Conservation (phyloP, 176 grass and related monocot genomes). For the Poa pratensis region DNA sequence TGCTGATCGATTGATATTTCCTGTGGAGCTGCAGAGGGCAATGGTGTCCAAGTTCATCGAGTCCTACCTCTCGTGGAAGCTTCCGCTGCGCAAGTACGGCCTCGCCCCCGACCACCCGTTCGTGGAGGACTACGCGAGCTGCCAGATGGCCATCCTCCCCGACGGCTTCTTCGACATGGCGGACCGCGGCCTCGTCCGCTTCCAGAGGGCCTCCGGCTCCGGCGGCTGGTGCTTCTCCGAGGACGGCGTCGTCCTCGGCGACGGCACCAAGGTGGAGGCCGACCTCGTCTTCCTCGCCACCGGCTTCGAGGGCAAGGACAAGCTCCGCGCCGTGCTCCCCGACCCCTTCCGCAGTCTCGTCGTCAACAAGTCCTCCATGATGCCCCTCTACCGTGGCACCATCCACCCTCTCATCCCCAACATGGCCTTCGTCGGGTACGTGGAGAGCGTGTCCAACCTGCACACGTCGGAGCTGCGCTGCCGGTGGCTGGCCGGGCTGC, state of each 20-base stretch:
- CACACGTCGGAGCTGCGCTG: conserved; percentile 97
- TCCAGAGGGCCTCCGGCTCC: conserved; percentile 52
- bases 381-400: conserved; percentile 90
- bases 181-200: conserved; percentile 61
- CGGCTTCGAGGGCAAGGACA: conserved; percentile 96
- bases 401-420: conserved; percentile 92
- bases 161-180: conserved; percentile 96
- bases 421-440: conserved; percentile 98
- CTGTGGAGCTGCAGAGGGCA: conserved; percentile 42
- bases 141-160: conserved; percentile 97
- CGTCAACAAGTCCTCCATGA: conserved; percentile 65
- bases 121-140: conserved; percentile 94
- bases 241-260: conserved; percentile 73
- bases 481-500: conserved; percentile 83
- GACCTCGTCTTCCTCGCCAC: conserved; percentile 96
- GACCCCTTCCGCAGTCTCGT: conserved; percentile 63
- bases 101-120: conserved; percentile 89
- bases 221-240: conserved; percentile 75
- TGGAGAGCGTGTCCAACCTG: conserved; percentile 98
- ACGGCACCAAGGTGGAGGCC: conserved; percentile 71
- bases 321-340: conserved; percentile 72
- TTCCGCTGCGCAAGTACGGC: conserved; percentile 81
- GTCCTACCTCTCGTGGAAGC: conserved; percentile 91
- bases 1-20: neutral
- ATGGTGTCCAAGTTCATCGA: conserved; percentile 95